phyloP scores from a whole-genome alignment of 129 eudicot genomes.

The Heracleum sosnowskyi region DNA sequence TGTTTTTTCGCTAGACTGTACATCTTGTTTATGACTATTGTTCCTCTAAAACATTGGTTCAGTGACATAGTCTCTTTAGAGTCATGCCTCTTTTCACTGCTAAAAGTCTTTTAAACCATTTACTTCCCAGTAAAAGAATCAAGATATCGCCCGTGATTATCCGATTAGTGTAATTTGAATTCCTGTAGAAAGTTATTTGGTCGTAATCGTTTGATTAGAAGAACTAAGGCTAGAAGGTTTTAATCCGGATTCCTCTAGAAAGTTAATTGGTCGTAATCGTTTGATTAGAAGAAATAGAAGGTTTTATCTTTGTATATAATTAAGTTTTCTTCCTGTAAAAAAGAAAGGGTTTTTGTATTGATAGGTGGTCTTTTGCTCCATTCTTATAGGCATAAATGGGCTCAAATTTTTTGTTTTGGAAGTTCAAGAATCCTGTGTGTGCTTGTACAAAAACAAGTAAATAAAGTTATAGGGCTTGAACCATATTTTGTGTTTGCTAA shows the following conservation, averaged over 20 bases:
- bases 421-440: background rate
- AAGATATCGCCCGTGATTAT: background rate
- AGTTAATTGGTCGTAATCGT: too few species aligned
- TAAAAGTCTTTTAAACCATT: background rate
- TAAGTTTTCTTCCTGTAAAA: too few species aligned
- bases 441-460: background rate
- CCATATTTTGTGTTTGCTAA: background rate
- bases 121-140: background rate
- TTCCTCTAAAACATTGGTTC: background rate
- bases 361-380: constrained; percentile 31
- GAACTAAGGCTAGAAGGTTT: background rate
- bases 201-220: background rate
- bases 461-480: background rate
- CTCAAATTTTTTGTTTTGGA: too few species aligned
- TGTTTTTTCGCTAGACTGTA: too few species aligned
- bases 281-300: too few species aligned
- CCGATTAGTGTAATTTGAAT: background rate
- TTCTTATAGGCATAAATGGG: background rate
- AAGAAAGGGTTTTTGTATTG: constrained; percentile 38
- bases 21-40: background rate
- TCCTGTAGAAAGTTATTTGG: background rate
- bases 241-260: too few species aligned
- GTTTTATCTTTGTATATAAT: too few species aligned
- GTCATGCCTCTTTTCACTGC: background rate
- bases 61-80: background rate